Evolutionary conservation across 2,329 filamentous ascomycete genomes (phyloP), one percentile per base, ranked within the genome.

Genomic region (Aureobasidium sp.): DNA sequence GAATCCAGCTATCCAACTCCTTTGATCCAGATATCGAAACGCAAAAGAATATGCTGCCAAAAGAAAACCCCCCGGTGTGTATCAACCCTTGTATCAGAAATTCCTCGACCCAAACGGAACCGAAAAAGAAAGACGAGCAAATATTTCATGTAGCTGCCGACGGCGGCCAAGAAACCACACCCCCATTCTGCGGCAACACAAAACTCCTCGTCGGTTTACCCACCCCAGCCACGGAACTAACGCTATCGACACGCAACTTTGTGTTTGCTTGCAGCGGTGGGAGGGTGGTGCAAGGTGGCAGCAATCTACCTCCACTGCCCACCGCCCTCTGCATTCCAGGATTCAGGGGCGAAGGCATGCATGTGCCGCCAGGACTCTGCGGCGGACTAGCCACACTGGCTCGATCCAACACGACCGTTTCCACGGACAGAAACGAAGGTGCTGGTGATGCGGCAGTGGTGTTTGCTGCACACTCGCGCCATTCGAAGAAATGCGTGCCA

Each of bases 401-500:
- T 10, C 47, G 33, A 23, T 51, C 31, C 21, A 15, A 6, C 13
- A 51, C 9, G 7, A 51, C 31, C 8, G 19, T 51, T 13, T 37
- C 47, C 1, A 37, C 47, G 25, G 47, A 23, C 13, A 21, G 1
- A 2, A 33, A 15, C 4, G 31, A 50, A 17, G 47, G 7, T 10
- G 31, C 31, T 13, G 45, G 9, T 9, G 47, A 50, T 5, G 19
- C 47, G 2, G 31, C n/a, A 25, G 21, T 9, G 9, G n/a, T 2
- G 2, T 35, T 10, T 33, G 11, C n/a, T n/a, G n/a, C n/a, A n/a
- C 19, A n/a, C 27, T 23, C 5, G 23, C 23, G 51, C 42, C 43
- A 58, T 8, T 58, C 55, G 55, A 58, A 58, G 19, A 58, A 58
- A 17, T 58, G 55, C 3, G 42, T 47, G 21, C 55, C 55, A 13